Conservation (phyloP, 768 basidiomycete species). For the Vararia minispora region DNA sequence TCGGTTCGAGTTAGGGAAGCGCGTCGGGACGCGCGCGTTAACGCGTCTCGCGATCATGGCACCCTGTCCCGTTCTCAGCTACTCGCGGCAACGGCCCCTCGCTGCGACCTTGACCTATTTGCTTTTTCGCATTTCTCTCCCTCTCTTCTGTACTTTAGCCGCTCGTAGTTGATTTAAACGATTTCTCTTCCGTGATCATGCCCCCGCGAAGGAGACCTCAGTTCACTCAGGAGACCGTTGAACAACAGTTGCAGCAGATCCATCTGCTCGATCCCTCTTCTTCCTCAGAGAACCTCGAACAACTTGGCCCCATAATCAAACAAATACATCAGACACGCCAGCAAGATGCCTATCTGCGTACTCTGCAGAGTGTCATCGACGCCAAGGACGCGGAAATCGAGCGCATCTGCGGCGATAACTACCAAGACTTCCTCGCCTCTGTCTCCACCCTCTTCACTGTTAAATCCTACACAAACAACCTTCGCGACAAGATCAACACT, state of each 20-base stretch:
- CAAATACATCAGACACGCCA: constrained; percentile 82
- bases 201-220: constrained; percentile 59
- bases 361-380: constrained; percentile 78
- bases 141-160: too few relatives aligned
- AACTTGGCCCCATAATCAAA: constrained; percentile 90
- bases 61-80: too few relatives aligned
- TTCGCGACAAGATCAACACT: constrained; percentile 84
- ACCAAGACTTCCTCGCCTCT: constrained; percentile 95
- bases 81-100: too few relatives aligned
- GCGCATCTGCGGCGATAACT: constrained; percentile 90
- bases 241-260: constrained; percentile 86
- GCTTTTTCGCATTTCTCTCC: too few relatives aligned
- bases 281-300: constrained; percentile 89
- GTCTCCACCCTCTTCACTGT: constrained; percentile 95
- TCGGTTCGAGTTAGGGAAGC: constrained; percentile 5
- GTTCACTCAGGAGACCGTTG: constrained; percentile 76
- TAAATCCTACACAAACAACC: constrained; percentile 90
- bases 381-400: constrained; percentile 96
- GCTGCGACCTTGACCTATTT: too few relatives aligned
- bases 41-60: constrained; percentile 1
- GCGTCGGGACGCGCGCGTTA: neutral
- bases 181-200: too few relatives aligned
- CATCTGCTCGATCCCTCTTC: constrained; percentile 82
- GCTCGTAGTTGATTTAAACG: too few relatives aligned
- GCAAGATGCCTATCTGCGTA: constrained; percentile 83